These are phyloP conservation scores for Kluyveromyces sp. DNA, from an alignment of 1,139 yeast genomes.

Conservation along the genomic window DNA sequence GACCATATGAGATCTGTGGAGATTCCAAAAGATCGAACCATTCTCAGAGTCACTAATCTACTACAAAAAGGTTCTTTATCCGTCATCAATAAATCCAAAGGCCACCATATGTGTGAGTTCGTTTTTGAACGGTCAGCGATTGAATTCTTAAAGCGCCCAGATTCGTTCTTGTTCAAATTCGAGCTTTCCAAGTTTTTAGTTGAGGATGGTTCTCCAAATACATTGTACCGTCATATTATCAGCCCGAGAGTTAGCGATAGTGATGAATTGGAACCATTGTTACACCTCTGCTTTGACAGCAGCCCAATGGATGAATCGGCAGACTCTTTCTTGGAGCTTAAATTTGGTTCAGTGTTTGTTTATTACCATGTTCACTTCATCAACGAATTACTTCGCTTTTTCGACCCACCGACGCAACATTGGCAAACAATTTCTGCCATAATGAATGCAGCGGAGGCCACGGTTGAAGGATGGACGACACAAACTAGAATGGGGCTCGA, in stretches of 20 bases:
- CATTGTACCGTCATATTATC: slow-evolving; percentile 80
- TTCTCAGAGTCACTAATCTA: slow-evolving; percentile 57
- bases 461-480: slow-evolving; percentile 81
- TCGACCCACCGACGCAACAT: slow-evolving; percentile 81
- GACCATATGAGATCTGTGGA: slow-evolving; percentile 49
- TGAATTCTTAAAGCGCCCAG: slow-evolving; percentile 69
- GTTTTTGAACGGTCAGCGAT: slow-evolving; percentile 78
- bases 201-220: slow-evolving; percentile 73
- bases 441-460: slow-evolving; percentile 91
- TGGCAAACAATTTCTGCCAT: slow-evolving; percentile 86
- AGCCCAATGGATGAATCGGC: slow-evolving; percentile 82
- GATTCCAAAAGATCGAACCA: slow-evolving; percentile 67
- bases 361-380: slow-evolving; percentile 79
- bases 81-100: slow-evolving; percentile 39
- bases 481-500: slow-evolving; percentile 91
- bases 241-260: slow-evolving; percentile 53
- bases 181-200: slow-evolving; percentile 75
- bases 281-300: slow-evolving; percentile 73
- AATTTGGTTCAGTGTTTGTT: slow-evolving; percentile 79
- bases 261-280: slow-evolving; percentile 49
- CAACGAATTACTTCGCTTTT: slow-evolving; percentile 66
- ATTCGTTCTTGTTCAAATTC: slow-evolving; percentile 65
- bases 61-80: slow-evolving; percentile 73
- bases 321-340: slow-evolving; percentile 67
- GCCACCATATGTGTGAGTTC: slow-evolving; percentile 59